Percentiles rank a stretch among this genome's conserved stretches.
Evolutionary conservation across 768 basidiomycete genomes (phyloP).

Genomic region (Gyrodon lividus): DNA sequence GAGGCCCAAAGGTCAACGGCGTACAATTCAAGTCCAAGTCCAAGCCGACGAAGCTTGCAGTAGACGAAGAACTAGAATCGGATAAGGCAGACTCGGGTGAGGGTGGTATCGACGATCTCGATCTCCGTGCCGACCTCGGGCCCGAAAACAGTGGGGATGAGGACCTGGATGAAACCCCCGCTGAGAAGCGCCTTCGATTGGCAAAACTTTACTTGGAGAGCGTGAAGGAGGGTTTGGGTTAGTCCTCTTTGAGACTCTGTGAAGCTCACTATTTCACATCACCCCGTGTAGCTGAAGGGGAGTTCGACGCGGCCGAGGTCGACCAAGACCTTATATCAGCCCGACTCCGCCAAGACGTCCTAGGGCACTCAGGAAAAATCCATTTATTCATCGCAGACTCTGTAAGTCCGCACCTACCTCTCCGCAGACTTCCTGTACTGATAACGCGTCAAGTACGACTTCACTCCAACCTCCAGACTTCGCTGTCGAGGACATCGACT

Average conservation of each 20-base stretch:
- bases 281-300: conserved; percentile 61
- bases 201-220: conserved; percentile 88
- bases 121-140: conserved; percentile 60
- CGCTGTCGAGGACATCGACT: conserved; percentile 73
- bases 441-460: conserved; percentile 49
- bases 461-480: conserved; percentile 43
- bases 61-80: conserved; percentile 67
- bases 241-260: conserved; percentile 25
- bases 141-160: conserved; percentile 73
- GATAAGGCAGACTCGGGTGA: conserved; percentile 58
- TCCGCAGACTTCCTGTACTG: not conserved
- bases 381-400: conserved; percentile 77
- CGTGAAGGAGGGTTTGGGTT: conserved; percentile 73
- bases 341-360: conserved; percentile 87
- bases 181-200: conserved; percentile 86
- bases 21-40: conserved; percentile 14
- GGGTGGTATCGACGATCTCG: conserved; percentile 66
- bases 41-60: conserved; percentile 22
- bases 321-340: conserved; percentile 91
- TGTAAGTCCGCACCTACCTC: conserved; percentile 40
- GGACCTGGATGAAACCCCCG: conserved; percentile 86
- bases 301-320: conserved; percentile 93
- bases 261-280: not conserved
- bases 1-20: conserved; percentile 24
- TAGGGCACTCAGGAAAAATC: conserved; percentile 85